Evolutionary conservation across 2,329 filamentous ascomycete genomes (phyloP), one percentile per base, ranked within the genome.

Genomic region (Basipetospora sp.): DNA sequence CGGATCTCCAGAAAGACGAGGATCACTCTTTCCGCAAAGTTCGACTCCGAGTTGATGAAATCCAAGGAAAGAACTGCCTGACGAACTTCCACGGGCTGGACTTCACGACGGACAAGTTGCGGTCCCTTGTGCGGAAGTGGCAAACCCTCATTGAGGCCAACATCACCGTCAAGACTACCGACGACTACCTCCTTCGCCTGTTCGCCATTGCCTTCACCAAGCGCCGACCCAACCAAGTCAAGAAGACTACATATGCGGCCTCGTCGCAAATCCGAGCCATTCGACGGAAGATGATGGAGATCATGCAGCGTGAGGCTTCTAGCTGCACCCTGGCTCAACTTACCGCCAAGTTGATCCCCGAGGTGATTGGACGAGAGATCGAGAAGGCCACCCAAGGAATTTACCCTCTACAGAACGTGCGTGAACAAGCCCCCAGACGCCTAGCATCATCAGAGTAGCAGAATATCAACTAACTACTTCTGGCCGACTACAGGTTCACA

Each of bases 51-150:
- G 84, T 96, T 56, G 90, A 98, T 60, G 90, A 98, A 71, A 79
- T 98, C 48, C 90, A 98, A 73, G 90, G 90, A 74, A 94, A 94
- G 80, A 96, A 94, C 80, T 96, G 90, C 74, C 71, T 98, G 67
- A 96, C 90, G 75, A 94, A 94, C 80, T 98, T 98, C 82, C 87
- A 98, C 79, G 90, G 90, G 55, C 79, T 98, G 63, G 90, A 98
- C 72, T 96, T 98, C 81, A 98, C 90, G 62, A 94, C 90, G 55
- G 90, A 98, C 79, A 98, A 98, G 78, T 81, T 98, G 56, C 84
- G 90, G 62, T 96, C 90, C 48, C 80, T 98, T 51, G 90, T 98
- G 55, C 87, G 90, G 72, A 98, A 98, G 75, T 98, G 90, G 90
- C 90, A 98, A 71, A 80, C 87, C 48, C 76, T 98, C 59, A 96